These are phyloP conservation scores for Leccinum holopus DNA, from an alignment of 1,284 basidiomycete species.

Conservation along the genomic window DNA sequence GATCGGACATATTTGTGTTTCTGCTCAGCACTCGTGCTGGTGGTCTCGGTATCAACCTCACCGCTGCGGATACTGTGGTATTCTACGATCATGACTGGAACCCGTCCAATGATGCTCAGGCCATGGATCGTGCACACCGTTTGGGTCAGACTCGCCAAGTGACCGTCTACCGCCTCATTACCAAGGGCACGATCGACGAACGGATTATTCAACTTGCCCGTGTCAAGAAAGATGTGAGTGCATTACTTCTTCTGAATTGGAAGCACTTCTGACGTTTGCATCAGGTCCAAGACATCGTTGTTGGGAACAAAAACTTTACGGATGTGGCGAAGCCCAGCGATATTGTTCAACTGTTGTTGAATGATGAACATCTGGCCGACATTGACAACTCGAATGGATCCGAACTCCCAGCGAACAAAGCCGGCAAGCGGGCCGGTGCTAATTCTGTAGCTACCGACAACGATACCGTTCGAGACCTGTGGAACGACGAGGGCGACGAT, in stretches of 20 bases:
- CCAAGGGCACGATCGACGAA: conserved; percentile 97
- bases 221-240: conserved; percentile 89
- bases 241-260: not conserved
- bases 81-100: conserved; percentile 99
- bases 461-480: conserved; percentile 61
- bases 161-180: conserved; percentile 97
- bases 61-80: conserved; percentile 96
- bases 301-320: conserved; percentile 93
- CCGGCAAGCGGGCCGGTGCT: conserved; percentile 38
- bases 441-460: conserved; percentile 31
- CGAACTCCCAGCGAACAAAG: conserved; percentile 40
- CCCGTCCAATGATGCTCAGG: conserved; percentile 98
- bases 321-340: conserved; percentile 95
- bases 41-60: conserved; percentile 97
- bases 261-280: conserved; percentile 4
- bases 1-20: conserved; percentile 95
- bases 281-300: conserved; percentile 98
- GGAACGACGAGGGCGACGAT: conserved; percentile 82
- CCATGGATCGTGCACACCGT: conserved; percentile 99
- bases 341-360: conserved; percentile 93
- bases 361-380: conserved; percentile 85
- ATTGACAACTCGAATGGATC: conserved; percentile 46
- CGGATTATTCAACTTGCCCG: conserved; percentile 94
- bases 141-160: conserved; percentile 99
- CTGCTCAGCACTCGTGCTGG: conserved; percentile 96